Evolutionary conservation across 495 filamentous ascomycete genomes (phyloP).

Genomic region (Neurospora terricola): DNA sequence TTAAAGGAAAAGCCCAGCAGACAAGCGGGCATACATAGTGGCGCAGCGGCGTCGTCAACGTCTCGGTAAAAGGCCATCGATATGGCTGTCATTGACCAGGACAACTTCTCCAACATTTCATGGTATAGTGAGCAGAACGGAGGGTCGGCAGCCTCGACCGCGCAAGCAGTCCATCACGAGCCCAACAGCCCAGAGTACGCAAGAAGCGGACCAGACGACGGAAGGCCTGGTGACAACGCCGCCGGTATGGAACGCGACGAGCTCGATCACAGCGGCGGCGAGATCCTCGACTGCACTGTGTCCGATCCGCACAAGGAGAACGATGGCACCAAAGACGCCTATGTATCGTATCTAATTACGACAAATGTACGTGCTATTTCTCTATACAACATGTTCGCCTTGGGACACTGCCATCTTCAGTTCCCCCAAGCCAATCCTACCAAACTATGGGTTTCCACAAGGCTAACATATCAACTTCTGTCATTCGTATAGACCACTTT

Average conservation of each 20-base stretch:
- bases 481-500: conserved; percentile 68
- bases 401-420: not conserved
- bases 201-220: conserved; percentile 13
- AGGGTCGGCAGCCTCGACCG: conserved; percentile 6
- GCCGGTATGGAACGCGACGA: conserved; percentile 29
- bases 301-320: conserved; percentile 79
- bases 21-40: not conserved
- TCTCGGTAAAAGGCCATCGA: not conserved
- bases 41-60: not conserved
- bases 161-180: conserved; percentile 5
- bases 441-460: not conserved
- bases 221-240: conserved; percentile 8
- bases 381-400: not conserved
- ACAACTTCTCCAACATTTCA: conserved; percentile 42
- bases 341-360: conserved; percentile 88
- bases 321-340: conserved; percentile 95
- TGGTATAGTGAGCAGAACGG: conserved; percentile 33
- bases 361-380: conserved; percentile 56
- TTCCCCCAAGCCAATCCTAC: not conserved
- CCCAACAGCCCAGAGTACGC: conserved; percentile 8
- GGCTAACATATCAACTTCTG: conserved; percentile 2
- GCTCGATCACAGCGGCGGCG: conserved; percentile 61
- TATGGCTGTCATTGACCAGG: conserved; percentile 39
- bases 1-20: not conserved
- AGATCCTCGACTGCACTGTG: conserved; percentile 74